Percentiles rank a stretch among this genome's conserved stretches.
These are phyloP conservation scores for Globisporangium apiculatum DNA, from an alignment of 352 stramenopile genomes.

Conservation along the genomic window DNA sequence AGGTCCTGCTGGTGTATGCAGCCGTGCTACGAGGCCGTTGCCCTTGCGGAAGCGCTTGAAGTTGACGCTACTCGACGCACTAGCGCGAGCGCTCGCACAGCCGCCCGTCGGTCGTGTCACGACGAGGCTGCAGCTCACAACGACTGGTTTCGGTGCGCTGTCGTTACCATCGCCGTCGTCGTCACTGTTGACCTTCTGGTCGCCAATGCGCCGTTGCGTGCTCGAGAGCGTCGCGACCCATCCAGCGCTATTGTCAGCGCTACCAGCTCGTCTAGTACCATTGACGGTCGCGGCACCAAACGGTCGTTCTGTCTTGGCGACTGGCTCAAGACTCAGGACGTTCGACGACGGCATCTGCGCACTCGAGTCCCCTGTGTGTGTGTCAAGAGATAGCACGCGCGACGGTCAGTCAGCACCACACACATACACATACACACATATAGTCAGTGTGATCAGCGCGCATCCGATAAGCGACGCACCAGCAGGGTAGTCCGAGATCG, in stretches of 20 bases:
- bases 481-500: background rate
- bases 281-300: too few relatives aligned
- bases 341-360: conserved; percentile 7
- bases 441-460: too few relatives aligned
- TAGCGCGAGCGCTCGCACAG: too few relatives aligned
- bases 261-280: too few relatives aligned
- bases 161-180: conserved; percentile 21
- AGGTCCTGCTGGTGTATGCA: conserved; percentile 10
- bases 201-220: conserved; percentile 4
- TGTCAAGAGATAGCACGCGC: background rate
- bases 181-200: conserved; percentile 19
- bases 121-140: conserved; percentile 47
- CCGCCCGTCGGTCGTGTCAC: conserved; percentile 24
- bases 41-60: conserved; percentile 86
- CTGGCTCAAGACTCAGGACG: conserved; percentile 10
- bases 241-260: background rate
- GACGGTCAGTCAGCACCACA: background rate
- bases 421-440: too few relatives aligned
- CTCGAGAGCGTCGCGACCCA: conserved; percentile 28
- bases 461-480: too few relatives aligned
- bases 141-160: conserved; percentile 25
- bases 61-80: conserved; percentile 21
- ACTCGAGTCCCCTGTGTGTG: background rate
- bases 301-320: background rate
- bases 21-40: background rate